Conservation (phyloP, 345 rosid genomes). For the Nephelium lappaceum region DNA sequence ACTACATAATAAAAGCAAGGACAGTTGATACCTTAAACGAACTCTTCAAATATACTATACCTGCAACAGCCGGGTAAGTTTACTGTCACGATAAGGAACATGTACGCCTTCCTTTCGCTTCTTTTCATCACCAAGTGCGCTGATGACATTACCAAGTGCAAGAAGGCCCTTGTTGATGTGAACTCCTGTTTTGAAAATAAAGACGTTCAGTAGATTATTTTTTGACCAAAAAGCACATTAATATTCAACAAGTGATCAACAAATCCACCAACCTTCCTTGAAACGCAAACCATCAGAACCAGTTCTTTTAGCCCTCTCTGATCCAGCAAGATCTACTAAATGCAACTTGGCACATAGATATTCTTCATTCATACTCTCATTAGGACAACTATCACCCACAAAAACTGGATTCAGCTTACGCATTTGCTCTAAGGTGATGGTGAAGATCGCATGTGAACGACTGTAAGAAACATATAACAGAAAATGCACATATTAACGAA, state of each 20-base stretch:
- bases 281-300: slow-evolving; percentile 97
- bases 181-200: slow-evolving; percentile 60
- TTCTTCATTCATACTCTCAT: slow-evolving; percentile 76
- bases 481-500: slow-evolving; percentile 16
- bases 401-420: slow-evolving; percentile 64
- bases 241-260: neutral
- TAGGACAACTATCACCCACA: slow-evolving; percentile 54
- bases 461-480: slow-evolving; percentile 44
- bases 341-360: slow-evolving; percentile 97
- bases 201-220: slow-evolving; percentile 23
- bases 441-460: slow-evolving; percentile 99
- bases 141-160: slow-evolving; percentile 98
- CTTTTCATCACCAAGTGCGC: slow-evolving; percentile 98
- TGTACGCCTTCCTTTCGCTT: slow-evolving; percentile 92
- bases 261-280: slow-evolving; percentile 76
- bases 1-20: neutral
- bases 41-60: slow-evolving; percentile 34
- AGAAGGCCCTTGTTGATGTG: slow-evolving; percentile 98
- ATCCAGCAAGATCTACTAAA: slow-evolving; percentile 98
- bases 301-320: slow-evolving; percentile 97
- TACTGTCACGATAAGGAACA: slow-evolving; percentile 98
- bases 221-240: slow-evolving; percentile 23
- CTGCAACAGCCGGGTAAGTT: slow-evolving; percentile 98
- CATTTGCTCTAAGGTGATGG: slow-evolving; percentile 96
- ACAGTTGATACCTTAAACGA: neutral